A percentile compares a stretch with the other conserved stretches of the same genome.
These are phyloP conservation scores for Microdochium trichocladiopsis DNA, from an alignment of 2,329 filamentous ascomycete genomes.

Conservation along the genomic window DNA sequence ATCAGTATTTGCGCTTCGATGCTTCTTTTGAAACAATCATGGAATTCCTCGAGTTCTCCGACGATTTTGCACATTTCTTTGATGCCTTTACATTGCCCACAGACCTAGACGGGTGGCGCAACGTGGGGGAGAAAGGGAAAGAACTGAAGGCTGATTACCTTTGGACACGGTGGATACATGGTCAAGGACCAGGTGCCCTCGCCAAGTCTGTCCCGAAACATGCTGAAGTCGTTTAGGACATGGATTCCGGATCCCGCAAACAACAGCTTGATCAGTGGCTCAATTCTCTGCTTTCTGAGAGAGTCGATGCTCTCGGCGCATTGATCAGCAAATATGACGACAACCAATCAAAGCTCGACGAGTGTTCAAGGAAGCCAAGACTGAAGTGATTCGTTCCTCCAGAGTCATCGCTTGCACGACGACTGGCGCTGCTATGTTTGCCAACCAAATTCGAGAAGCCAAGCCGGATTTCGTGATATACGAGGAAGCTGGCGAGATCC, in stretches of 20 bases:
- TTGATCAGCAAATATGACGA: conserved; percentile 32
- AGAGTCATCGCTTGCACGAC: conserved; percentile 66
- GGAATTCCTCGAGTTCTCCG: conserved; percentile 39
- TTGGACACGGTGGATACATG: conserved; percentile 42
- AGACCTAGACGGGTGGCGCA: conserved; percentile 32
- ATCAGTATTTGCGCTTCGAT: conserved; percentile 3
- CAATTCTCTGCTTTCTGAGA: conserved; percentile 39
- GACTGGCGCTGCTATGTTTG: conserved; percentile 59
- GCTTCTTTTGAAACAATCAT: conserved; percentile 14
- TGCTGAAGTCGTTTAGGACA: conserved; percentile 41
- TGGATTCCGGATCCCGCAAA: conserved; percentile 29
- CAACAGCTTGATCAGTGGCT: conserved; percentile 34
- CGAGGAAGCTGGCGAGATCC: conserved; percentile 68
- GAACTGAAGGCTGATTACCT: conserved; percentile 39
- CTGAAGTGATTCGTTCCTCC: conserved; percentile 39
- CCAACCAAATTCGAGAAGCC: conserved; percentile 42
- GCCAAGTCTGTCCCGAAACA: conserved; percentile 14
- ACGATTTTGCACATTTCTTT: conserved; percentile 42
- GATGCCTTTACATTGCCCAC: conserved; percentile 48
- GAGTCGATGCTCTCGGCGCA: conserved; percentile 29
- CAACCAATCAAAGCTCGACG: conserved; percentile 30
- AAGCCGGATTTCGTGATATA: conserved; percentile 55
- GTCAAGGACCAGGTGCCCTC: conserved; percentile 37
- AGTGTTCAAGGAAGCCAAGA: conserved; percentile 34
- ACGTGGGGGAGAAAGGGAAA: conserved; percentile 38